Percentiles rank a stretch among this genome's conserved stretches.
phyloP scores from a whole-genome alignment of 2,329 filamentous ascomycete genomes.

The Aureobasidium melanogenum region DNA sequence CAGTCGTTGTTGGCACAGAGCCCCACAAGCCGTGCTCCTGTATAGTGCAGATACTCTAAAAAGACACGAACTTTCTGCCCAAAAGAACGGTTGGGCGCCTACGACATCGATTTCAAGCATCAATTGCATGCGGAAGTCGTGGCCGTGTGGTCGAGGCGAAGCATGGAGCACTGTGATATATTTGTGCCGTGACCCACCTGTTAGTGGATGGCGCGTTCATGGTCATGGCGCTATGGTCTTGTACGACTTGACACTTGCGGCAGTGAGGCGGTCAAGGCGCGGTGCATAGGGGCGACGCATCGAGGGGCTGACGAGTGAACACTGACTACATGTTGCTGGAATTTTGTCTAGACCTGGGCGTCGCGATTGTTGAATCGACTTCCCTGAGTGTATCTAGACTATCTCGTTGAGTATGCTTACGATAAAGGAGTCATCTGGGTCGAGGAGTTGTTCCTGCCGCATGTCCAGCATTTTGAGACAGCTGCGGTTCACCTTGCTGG shows the following conservation, averaged over 20 bases:
- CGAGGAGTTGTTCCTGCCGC: neutral
- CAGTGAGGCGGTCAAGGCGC: neutral
- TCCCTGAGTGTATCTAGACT: neutral
- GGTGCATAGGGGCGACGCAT: neutral
- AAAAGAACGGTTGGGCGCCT: neutral
- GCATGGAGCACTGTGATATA: neutral
- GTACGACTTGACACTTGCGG: neutral
- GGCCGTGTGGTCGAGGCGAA: neutral
- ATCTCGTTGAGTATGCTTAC: neutral
- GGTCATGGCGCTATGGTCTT: conserved; percentile 3
- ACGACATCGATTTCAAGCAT: neutral
- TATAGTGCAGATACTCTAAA: conserved; percentile 5
- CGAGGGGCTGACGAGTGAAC: neutral
- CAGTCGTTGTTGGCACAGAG: neutral
- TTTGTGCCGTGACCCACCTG: neutral
- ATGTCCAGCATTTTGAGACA: neutral
- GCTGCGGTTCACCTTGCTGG: neutral
- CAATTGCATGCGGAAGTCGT: neutral
- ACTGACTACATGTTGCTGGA: neutral
- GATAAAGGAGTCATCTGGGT: neutral
- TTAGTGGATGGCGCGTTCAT: neutral
- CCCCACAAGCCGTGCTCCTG: neutral
- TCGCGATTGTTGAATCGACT: neutral
- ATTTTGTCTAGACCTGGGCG: neutral
- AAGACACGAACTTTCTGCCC: neutral